Evolutionary conservation across 75 land plant species (phyloP), one percentile per base, ranked within the genome.

Genomic region (Cunninghamia lanceolata): DNA sequence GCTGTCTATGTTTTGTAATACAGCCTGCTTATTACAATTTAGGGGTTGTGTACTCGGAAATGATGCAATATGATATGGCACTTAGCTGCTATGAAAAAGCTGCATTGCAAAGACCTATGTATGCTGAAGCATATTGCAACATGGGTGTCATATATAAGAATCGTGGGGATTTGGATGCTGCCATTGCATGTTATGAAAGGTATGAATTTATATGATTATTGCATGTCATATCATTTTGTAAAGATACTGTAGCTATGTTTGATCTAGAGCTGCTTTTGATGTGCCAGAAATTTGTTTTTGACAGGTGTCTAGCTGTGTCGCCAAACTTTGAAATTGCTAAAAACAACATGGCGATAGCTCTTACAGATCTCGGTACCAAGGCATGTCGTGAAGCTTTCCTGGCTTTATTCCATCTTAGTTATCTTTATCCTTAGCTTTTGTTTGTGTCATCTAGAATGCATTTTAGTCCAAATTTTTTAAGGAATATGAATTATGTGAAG

Each of bases 1-100:
- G n/a, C 30, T 85, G 38, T 73, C 32, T 25, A 35, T 42, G 66
- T 13, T 84, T 88, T 83, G 9, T 15, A 74, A 38, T 88, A 89
- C 97, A 98, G 99, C 99, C 99, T 84, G 99, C 99, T 46, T 98
- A 96, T 88, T 98, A 98, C 77, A 98, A 98, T 87, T 94, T 98
- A 87, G 99, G 99, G 75, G 99, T 98, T 82, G 99, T 98, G 50
- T 98, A 98, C 89, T 98, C 99, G 30, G 99, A 98, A 88, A 92
- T 98, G 99, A 94, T 96, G 94, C 99, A 98, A 91, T 98, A 95
- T 89, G 99, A 98, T 77, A 83, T 86, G 84, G 99, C 99, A 45
- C 96, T 98, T 50, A 90, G 76, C 79, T 98, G 95, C 85, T 98
- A 98, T 90, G 99, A 98, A 91, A 98, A 98, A 82, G 99, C 99